A percentile compares a stretch with the other conserved stretches of the same genome.
Conservation (phyloP, 73 alveolate species). For the Paramecium sonneborni region DNA sequence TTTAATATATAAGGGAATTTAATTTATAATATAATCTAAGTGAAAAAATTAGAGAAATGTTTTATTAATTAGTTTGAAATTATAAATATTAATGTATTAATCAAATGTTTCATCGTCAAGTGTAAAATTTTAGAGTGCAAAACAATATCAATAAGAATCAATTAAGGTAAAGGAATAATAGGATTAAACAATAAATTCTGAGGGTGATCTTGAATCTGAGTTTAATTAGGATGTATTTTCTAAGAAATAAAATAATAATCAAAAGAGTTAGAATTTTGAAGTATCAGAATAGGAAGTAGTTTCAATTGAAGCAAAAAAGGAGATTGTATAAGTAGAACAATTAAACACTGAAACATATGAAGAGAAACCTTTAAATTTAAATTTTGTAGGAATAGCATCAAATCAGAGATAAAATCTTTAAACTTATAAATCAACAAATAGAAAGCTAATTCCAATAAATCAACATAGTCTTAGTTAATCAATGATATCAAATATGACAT, state of each 20-base stretch:
- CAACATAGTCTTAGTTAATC: neutral
- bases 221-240: neutral
- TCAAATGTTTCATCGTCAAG: neutral
- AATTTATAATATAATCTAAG: neutral
- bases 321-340: neutral
- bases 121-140: neutral
- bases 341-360: neutral
- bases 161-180: neutral
- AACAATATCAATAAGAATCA: neutral
- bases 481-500: neutral
- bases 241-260: neutral
- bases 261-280: neutral
- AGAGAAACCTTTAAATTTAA: neutral
- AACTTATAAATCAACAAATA: neutral
- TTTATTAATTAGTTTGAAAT: neutral
- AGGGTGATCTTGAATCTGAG: neutral
- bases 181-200: conserved; percentile 26
- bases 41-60: neutral
- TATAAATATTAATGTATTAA: neutral
- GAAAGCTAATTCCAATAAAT: neutral
- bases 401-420: neutral
- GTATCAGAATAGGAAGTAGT: neutral
- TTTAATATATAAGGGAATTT: too few species aligned
- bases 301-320: neutral
- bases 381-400: neutral